These are phyloP conservation scores for Buxus sempervirens DNA, from an alignment of 164 flowering plant species.

Conservation along the genomic window DNA sequence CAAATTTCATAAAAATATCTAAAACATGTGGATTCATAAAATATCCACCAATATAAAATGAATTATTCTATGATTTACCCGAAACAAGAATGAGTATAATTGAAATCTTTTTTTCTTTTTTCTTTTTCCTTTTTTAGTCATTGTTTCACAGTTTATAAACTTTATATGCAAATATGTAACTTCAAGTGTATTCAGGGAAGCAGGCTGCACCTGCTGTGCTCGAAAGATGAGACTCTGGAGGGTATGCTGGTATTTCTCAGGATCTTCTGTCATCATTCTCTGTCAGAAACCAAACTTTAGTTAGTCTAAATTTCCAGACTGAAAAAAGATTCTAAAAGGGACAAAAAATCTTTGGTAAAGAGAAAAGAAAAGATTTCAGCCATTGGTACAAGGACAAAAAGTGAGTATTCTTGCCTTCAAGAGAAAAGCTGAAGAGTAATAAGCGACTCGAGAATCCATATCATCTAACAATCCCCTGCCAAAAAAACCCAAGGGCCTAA, in stretches of 20 bases:
- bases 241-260: conserved; percentile 83
- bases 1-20: too few species aligned
- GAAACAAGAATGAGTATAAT: too few species aligned
- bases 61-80: too few species aligned
- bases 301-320: conserved; percentile 8
- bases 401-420: conserved; percentile 62
- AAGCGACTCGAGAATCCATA: conserved; percentile 96
- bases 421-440: conserved; percentile 92
- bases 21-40: too few species aligned
- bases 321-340: conserved; percentile 1
- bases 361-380: too few species aligned
- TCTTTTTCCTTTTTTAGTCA: too few species aligned
- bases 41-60: too few species aligned
- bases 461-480: conserved; percentile 90
- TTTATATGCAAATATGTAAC: neutral
- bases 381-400: neutral
- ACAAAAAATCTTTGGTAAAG: too few species aligned
- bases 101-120: too few species aligned
- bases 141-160: neutral
- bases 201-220: conserved; percentile 88
- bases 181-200: neutral
- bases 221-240: conserved; percentile 83
- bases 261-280: conserved; percentile 98
- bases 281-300: conserved; percentile 29
- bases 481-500: conserved; percentile 8